Percentiles rank a stretch among this genome's conserved stretches.
Conservation (phyloP, 768 basidiomycete genomes). For the Tulasnella calospora region DNA sequence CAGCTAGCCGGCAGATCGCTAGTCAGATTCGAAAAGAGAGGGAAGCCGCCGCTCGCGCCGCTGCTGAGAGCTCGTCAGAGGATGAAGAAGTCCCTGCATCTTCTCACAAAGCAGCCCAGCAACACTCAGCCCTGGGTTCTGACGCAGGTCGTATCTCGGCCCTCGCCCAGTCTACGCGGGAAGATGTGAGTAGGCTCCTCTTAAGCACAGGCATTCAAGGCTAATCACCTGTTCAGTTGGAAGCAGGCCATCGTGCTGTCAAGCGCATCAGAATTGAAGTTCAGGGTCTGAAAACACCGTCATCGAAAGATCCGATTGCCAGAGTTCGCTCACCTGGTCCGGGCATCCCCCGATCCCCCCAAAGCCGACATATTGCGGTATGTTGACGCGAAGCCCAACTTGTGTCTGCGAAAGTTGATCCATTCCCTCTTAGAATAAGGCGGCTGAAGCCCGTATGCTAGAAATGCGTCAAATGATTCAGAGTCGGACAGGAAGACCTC, state of each 20-base stretch:
- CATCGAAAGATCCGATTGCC: constrained; percentile 17
- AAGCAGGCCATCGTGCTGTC: constrained; percentile 60
- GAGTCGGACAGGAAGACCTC: constrained; percentile 13
- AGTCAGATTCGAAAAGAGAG: constrained; percentile 4
- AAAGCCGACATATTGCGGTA: constrained; percentile 36
- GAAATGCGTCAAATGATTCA: constrained; percentile 76
- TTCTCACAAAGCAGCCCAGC: background rate
- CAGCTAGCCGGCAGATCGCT: background rate
- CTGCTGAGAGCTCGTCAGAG: background rate
- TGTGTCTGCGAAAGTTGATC: constrained; percentile 34
- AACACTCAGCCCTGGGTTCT: background rate
- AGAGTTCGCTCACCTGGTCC: constrained; percentile 21
- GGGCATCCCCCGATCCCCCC: constrained; percentile 36
- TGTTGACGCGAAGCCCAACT: constrained; percentile 23
- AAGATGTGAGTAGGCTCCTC: constrained; percentile 51
- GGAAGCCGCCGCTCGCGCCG: constrained; percentile 15
- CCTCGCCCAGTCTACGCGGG: constrained; percentile 51
- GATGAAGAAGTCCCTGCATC: background rate
- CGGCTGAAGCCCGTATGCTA: constrained; percentile 71
- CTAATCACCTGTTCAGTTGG: constrained; percentile 47
- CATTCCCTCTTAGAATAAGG: constrained; percentile 50
- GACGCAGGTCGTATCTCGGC: constrained; percentile 34
- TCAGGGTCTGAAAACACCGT: constrained; percentile 28
- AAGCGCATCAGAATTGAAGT: constrained; percentile 73
- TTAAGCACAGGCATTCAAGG: background rate